Percentiles rank a stretch among this genome's conserved stretches.
These are phyloP conservation scores for Globisporangium cederbergense DNA, from an alignment of 352 stramenopile genomes.

Conservation along the genomic window DNA sequence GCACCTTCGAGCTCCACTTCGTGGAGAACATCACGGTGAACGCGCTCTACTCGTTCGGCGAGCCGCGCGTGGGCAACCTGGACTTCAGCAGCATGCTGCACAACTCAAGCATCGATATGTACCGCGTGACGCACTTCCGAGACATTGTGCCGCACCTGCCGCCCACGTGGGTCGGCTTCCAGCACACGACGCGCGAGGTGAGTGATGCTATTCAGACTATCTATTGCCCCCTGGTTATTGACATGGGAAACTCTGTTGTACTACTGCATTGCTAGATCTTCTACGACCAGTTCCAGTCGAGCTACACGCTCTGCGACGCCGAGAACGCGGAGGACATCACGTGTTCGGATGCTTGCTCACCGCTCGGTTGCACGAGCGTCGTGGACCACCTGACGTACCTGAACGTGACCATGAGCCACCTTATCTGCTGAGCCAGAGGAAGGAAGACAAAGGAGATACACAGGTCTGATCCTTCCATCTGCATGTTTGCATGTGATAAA, in stretches of 20 bases:
- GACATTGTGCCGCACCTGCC: constrained; percentile 78
- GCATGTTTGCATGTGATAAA: constrained; percentile 4
- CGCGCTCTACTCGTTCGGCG: constrained; percentile 70
- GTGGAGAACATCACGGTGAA: constrained; percentile 53
- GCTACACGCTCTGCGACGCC: constrained; percentile 54
- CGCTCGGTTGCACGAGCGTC: constrained; percentile 76
- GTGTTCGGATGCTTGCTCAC: constrained; percentile 71
- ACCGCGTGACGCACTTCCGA: constrained; percentile 72
- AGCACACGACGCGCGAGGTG: constrained; percentile 74
- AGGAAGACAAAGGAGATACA: background rate
- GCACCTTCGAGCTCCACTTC: constrained; percentile 68
- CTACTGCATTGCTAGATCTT: constrained; percentile 47
- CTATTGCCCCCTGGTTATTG: background rate
- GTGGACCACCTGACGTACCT: constrained; percentile 85
- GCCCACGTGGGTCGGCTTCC: constrained; percentile 70
- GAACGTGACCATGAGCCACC: constrained; percentile 87
- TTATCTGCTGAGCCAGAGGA: constrained; percentile 54
- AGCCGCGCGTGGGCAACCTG: constrained; percentile 69
- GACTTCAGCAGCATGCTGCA: constrained; percentile 57
- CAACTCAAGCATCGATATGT: constrained; percentile 55
- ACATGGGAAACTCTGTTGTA: background rate
- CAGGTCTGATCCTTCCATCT: background rate
- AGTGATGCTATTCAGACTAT: background rate
- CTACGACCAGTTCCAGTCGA: constrained; percentile 74
- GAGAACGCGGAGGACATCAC: constrained; percentile 57